Evolutionary conservation across 2,329 filamentous ascomycete species (phyloP), one percentile per base, ranked within the genome.

Genomic region (Penicillium hesseltinei): DNA sequence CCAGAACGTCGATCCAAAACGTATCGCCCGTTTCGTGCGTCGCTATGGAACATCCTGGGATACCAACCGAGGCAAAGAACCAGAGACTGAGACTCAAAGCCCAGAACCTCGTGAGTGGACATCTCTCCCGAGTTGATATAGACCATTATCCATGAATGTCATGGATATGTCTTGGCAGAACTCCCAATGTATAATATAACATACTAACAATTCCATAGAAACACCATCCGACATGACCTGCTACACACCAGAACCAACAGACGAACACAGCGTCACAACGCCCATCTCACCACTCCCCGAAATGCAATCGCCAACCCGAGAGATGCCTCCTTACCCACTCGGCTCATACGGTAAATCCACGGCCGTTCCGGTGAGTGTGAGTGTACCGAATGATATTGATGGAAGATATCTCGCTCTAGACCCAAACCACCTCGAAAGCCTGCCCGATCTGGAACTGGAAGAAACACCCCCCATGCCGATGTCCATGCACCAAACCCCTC

Each of bases 211-310:
- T 25, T 8, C 15, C 23, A 40, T 43, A 74, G 72, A 65, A 46
- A 74, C 72, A 23, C 72, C 72, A 5, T 72, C 72, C 38, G 72
- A 74, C 57, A 74, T 74, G 71, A 72, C 69, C 40, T 74, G 71
- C 59, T 74, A 71, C 57, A 74, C 71, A 7, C 71, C 71, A 11
- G 69, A 71, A 48, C 71, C 69, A 11, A 67, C 70, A 21, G 71
- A 73, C 19, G 66, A 67, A 49, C 59, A 63, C 36, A 51, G 45
- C 29, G 52, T 63, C 8, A 69, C 54, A 10, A 56, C 70, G 7
- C 60, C 71, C 25, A 66, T 69, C 35, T 71, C 71, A 27, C 64
- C 66, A 25, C 58, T 56, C 2, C 36, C 68, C 46, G 71, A 73
- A 15, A 58, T 68, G 23, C 65, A 65, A 31, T 67, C 68, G 19